Conservation (phyloP, 2,329 filamentous ascomycete species). For the Tolypocladium cylindrosporum region DNA sequence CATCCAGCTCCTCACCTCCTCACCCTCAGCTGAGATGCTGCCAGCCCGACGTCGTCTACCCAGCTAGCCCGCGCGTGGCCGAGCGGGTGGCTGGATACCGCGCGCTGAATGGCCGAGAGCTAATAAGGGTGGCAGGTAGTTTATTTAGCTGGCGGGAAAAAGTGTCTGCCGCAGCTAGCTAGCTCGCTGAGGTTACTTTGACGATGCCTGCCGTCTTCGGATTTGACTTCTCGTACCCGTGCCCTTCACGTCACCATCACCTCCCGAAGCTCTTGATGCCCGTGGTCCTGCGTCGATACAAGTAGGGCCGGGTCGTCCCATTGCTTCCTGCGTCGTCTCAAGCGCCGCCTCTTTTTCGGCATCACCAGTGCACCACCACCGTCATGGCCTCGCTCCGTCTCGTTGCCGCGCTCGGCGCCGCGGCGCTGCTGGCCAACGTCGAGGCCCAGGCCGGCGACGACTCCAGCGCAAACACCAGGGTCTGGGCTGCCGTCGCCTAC, state of each 20-base stretch:
- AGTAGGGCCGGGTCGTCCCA: neutral
- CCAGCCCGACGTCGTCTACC: neutral
- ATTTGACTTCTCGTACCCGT: neutral
- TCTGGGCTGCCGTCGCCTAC: slow-evolving; percentile 40
- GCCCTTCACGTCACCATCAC: neutral
- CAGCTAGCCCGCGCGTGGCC: neutral
- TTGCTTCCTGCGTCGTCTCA: neutral
- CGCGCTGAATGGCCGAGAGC: neutral
- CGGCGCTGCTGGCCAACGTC: slow-evolving; percentile 10
- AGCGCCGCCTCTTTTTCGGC: neutral
- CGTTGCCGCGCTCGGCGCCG: slow-evolving; percentile 5
- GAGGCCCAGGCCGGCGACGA: slow-evolving; percentile 20
- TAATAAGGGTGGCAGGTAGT: neutral
- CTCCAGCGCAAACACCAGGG: slow-evolving; percentile 20
- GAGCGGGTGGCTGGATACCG: neutral
- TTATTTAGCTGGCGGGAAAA: neutral
- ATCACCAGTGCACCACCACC: neutral
- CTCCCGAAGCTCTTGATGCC: too few species aligned
- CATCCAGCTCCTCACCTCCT: neutral
- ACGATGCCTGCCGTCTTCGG: neutral
- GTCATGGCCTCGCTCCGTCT: slow-evolving; percentile 10
- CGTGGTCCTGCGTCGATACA: neutral
- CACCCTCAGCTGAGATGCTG: neutral
- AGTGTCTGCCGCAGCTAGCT: neutral
- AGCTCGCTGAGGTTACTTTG: neutral